Conservation (phyloP, 2,329 filamentous ascomycete species). For the Xylaria digitata region DNA sequence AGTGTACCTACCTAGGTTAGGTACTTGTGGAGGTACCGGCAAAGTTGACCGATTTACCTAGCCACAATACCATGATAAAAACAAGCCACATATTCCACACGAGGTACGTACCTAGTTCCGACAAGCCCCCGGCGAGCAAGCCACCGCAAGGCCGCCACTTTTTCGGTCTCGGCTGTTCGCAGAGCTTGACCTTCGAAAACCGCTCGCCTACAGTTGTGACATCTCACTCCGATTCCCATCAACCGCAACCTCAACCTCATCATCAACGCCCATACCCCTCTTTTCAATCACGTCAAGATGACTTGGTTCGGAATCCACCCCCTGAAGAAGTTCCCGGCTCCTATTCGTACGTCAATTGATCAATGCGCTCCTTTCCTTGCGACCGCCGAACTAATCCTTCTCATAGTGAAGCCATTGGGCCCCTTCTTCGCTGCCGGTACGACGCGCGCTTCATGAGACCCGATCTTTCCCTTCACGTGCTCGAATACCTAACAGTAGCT, state of each 20-base stretch:
- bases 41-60: no score
- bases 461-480: background rate
- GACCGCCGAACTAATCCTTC: conserved; percentile 47
- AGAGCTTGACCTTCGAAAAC: conserved; percentile 48
- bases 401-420: conserved; percentile 84
- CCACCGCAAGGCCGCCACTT: conserved; percentile 22
- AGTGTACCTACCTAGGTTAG: no score
- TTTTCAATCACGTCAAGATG: conserved; percentile 68
- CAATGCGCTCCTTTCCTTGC: conserved; percentile 20
- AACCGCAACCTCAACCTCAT: conserved; percentile 48
- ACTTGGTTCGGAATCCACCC: conserved; percentile 74
- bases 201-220: conserved; percentile 39
- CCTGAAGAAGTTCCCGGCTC: conserved; percentile 83
- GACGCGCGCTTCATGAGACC: conserved; percentile 51
- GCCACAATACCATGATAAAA: conserved; percentile 16
- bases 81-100: background rate
- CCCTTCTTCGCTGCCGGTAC: conserved; percentile 96
- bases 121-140: conserved; percentile 8
- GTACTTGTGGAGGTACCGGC: no score
- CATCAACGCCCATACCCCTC: conserved; percentile 49
- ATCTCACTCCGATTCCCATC: conserved; percentile 27
- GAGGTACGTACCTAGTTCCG: background rate
- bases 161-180: conserved; percentile 28
- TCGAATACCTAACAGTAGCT: conserved; percentile 21
- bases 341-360: conserved; percentile 74